These are phyloP conservation scores for Neovahlkampfia damariscottae DNA, from an alignment of 78 protist species.

Conservation along the genomic window DNA sequence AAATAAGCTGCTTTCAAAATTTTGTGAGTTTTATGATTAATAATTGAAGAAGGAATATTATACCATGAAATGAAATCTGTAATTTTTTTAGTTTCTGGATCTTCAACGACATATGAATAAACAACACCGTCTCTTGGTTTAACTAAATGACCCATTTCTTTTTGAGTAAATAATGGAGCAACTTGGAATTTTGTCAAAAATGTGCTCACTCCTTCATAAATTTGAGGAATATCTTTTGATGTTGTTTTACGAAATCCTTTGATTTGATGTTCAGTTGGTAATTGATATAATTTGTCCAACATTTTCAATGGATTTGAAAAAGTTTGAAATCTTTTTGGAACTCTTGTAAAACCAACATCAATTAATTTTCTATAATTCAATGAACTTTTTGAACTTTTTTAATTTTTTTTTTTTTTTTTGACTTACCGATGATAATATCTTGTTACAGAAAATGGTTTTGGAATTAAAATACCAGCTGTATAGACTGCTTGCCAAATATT, in stretches of 20 bases:
- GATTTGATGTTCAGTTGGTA: background rate
- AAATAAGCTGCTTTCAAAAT: constrained; percentile 85
- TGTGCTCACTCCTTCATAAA: constrained; percentile 14
- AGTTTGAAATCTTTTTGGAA: background rate
- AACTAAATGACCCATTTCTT: constrained; percentile 75
- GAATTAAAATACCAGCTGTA: constrained; percentile 87
- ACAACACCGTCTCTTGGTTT: constrained; percentile 42
- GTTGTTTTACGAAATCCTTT: constrained; percentile 51
- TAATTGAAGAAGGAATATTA: constrained; percentile 79
- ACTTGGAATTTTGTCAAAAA: constrained; percentile 40
- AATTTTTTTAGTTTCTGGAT: background rate
- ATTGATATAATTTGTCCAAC: background rate
- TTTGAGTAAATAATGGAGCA: constrained; percentile 43
- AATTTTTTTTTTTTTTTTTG: constrained; percentile 80
- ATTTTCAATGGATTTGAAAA: constrained; percentile 9
- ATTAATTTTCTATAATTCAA: constrained; percentile 83
- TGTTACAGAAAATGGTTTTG: constrained; percentile 65
- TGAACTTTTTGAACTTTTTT: constrained; percentile 37
- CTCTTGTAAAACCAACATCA: constrained; percentile 50
- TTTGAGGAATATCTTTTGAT: constrained; percentile 43
- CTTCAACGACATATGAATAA: constrained; percentile 75
- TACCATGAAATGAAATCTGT: constrained; percentile 87
- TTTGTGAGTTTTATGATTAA: constrained; percentile 55
- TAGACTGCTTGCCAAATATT: constrained; percentile 69
- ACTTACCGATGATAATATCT: constrained; percentile 86